phyloP scores from a whole-genome alignment of 257 asterid species.

The Solanum stenotomum region DNA sequence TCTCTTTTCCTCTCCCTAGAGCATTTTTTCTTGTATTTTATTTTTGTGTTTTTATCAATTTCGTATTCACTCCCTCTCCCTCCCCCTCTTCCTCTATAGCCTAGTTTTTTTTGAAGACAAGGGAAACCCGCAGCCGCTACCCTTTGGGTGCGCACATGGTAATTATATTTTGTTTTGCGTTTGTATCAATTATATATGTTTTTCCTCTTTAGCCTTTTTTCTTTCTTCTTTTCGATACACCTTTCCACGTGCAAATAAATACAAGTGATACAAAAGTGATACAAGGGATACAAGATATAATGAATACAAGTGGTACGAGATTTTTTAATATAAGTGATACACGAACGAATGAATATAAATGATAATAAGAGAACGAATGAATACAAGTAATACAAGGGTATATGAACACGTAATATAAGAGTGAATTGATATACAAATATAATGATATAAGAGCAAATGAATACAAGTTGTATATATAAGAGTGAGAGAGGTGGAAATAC shows the following conservation, averaged over 20 bases:
- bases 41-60: background rate
- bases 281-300: background rate
- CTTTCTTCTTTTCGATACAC: background rate
- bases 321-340: background rate
- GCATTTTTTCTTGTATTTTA: background rate
- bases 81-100: background rate
- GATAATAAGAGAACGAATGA: too few relatives aligned
- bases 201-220: background rate
- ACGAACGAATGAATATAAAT: too few relatives aligned
- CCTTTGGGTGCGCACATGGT: too few relatives aligned
- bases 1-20: background rate
- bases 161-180: background rate
- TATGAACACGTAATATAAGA: background rate
- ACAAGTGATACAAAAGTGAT: background rate
- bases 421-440: background rate
- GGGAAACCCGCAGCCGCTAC: too few relatives aligned
- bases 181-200: background rate
- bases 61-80: background rate
- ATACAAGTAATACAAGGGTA: background rate
- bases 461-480: background rate
- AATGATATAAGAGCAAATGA: background rate
- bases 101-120: background rate
- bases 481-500: background rate
- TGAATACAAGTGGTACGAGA: background rate
- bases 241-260: too few relatives aligned